Evolutionary conservation across 2,329 filamentous ascomycete genomes (phyloP), one percentile per base, ranked within the genome.

Genomic region (Sclerotinia spermophila): DNA sequence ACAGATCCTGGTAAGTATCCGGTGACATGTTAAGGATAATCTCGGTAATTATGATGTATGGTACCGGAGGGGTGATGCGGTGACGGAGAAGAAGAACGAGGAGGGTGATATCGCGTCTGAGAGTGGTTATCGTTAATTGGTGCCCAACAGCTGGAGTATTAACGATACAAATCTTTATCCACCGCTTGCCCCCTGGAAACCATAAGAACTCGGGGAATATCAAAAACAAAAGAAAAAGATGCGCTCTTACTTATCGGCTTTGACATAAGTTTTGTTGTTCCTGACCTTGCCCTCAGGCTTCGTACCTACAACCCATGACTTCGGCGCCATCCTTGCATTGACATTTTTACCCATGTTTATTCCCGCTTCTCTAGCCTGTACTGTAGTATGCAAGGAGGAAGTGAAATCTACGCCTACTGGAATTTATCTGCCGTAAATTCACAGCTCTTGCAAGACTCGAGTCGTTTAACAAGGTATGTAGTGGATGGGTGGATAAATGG

Each of bases 71-170:
- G 53, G 71, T 70, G 42, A 72, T 58, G 35, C 72, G 72, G 4
- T 75, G 60, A 7, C 73, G 72, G 27, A 76, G 55, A 11, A 76
- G 58, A 33, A 72, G 73, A 24, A 71, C 72, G 5, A 77, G 60
- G n/a, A 75, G 69, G 27, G 64, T 71, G 21, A 71, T 68, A 30
- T 77, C 71, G 30, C 51, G 35, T 48, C 55, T 68, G 2, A 10
- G 19, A 8, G 40, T 53, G 13, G 24, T 15, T 48, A 38, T 27
- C 27, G 33, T 64, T 64, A 64, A 33, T 27, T 21, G 7, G 2
- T 10, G 24, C 11, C 10, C 24, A 38, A 7, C n/a, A 51, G 13
- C 15, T 27, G 44, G 38, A 24, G 44, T 13, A 42, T 64, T 17
- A 27, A 38, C 15, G 30, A 27, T 38, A 51, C 21, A 44, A 42